These are phyloP conservation scores for Neonectria neomacrospora DNA, from an alignment of 2,329 filamentous ascomycete species.

Conservation along the genomic window DNA sequence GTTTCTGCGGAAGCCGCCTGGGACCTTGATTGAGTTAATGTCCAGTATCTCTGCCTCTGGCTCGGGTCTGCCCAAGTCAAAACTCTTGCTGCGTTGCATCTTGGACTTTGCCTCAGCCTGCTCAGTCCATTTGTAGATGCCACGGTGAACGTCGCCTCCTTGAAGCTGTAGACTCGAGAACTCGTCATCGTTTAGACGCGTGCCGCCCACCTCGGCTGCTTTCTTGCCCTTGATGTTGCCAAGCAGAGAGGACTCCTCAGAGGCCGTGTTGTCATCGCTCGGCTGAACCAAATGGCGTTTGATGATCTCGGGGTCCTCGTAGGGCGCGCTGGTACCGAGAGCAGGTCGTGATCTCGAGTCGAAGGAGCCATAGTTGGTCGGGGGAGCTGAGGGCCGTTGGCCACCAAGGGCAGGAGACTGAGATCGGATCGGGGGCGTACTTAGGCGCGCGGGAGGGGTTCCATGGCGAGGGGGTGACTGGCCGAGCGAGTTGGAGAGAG, in stretches of 20 bases:
- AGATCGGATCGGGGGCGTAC: slow-evolving; percentile 63
- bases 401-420: slow-evolving; percentile 55
- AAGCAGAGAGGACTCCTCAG: slow-evolving; percentile 58
- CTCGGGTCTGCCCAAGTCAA: slow-evolving; percentile 79
- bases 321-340: slow-evolving; percentile 63
- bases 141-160: slow-evolving; percentile 92
- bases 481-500: slow-evolving; percentile 80
- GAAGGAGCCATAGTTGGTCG: slow-evolving; percentile 87
- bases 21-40: slow-evolving; percentile 90
- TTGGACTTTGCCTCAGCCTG: slow-evolving; percentile 79
- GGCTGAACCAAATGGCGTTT: slow-evolving; percentile 87
- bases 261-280: slow-evolving; percentile 57
- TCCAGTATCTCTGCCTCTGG: slow-evolving; percentile 84
- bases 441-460: slow-evolving; percentile 68
- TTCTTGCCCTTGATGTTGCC: slow-evolving; percentile 66
- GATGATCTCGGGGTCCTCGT: slow-evolving; percentile 92
- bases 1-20: slow-evolving; percentile 92
- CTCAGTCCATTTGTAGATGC: slow-evolving; percentile 97
- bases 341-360: slow-evolving; percentile 72
- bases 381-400: slow-evolving; percentile 58
- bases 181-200: slow-evolving; percentile 73
- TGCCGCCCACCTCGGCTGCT: slow-evolving; percentile 51
- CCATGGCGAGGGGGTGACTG: slow-evolving; percentile 76
- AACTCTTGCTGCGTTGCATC: slow-evolving; percentile 86
- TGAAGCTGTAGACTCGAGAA: slow-evolving; percentile 95